Percentiles rank a stretch among this genome's conserved stretches.
phyloP scores from a whole-genome alignment of 2,329 filamentous ascomycete species.

The Colletotrichum shisoi region DNA sequence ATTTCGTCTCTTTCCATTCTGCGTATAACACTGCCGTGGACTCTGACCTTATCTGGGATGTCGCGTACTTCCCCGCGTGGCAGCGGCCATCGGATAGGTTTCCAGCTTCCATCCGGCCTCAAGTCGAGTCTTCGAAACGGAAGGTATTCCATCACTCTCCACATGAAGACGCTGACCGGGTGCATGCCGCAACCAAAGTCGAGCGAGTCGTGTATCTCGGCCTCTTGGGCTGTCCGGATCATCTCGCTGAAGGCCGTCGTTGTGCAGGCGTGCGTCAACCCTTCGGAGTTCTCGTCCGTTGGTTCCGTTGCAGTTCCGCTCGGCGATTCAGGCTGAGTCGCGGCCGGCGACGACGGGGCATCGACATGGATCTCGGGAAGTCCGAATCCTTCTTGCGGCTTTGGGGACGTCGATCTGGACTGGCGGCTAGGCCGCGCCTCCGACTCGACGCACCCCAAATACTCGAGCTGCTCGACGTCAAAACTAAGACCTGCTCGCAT shows the following conservation, averaged over 20 bases:
- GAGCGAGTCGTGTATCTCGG: constrained; percentile 74
- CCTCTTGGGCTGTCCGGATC: constrained; percentile 64
- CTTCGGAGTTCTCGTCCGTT: constrained; percentile 14
- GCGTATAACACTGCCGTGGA: constrained; percentile 78
- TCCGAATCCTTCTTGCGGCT: constrained; percentile 31
- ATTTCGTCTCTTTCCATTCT: constrained; percentile 69
- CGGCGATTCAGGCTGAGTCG: constrained; percentile 28
- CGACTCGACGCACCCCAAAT: constrained; percentile 67
- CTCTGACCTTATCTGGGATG: constrained; percentile 72
- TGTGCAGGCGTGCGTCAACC: constrained; percentile 7
- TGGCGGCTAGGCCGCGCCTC: constrained; percentile 22
- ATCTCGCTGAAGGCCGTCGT: constrained; percentile 60
- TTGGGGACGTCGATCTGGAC: not conserved
- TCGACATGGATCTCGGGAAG: constrained; percentile 48
- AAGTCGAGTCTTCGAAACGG: constrained; percentile 85
- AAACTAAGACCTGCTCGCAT: constrained; percentile 73
- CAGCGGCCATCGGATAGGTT: constrained; percentile 80
- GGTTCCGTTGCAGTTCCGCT: constrained; percentile 7
- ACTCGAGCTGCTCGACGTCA: constrained; percentile 71
- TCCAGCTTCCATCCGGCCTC: constrained; percentile 75
- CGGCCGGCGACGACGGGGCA: constrained; percentile 40
- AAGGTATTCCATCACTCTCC: constrained; percentile 83
- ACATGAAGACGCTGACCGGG: constrained; percentile 65
- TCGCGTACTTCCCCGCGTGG: constrained; percentile 81
- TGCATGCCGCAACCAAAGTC: constrained; percentile 68